Evolutionary conservation across 805 yeast species (phyloP), one percentile per base, ranked within the genome.

Genomic region (Wickerhamomyces silvicola): DNA sequence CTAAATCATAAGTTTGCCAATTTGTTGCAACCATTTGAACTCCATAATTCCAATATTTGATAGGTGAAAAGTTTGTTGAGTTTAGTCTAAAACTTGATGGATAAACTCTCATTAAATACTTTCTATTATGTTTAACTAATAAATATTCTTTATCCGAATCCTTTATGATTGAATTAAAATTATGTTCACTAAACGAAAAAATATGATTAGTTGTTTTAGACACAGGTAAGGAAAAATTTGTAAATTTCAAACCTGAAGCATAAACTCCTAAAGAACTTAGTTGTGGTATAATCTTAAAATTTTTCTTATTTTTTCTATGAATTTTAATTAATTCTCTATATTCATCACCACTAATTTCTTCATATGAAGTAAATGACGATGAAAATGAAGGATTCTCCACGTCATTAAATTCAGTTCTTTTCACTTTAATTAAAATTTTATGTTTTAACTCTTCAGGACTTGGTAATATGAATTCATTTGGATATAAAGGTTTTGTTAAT

Each of bases 11-110:
- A 0, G 92, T 80, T 56, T 90, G 98, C 97, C 97, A 90, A 52
- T 90, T 92, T 0, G 95, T 79, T 0, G 98, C 97, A 5, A 84
- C 97, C 86, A 92, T 75, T 51, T 92, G 98, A 9, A 72, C 80
- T 1, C 99, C 99, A 28, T 70, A 62, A 30, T 67, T 66, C 98
- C 99, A 92, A 49, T 75, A 86, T 1, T 57, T 55, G 2, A 84
- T 57, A 0, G 98, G 97, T 27, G 70, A 71, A 50, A 85, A 88
- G 49, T 92, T 92, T 3, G 83, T 68, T 1, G 96, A 86, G 32
- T 67, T 78, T 41, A 83, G 68, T 24, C 97, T 60, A 35, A 78
- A 70, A 7, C 77, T 78, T 1, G 94, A 78, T 0, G 99, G 99
- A 50, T 92, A 92, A 0, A 87, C 73, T 31, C 99, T 66, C 81